Base-by-base conservation (phyloP, 2,329 filamentous ascomycete genomes). In the Phoma sp. region DNA sequence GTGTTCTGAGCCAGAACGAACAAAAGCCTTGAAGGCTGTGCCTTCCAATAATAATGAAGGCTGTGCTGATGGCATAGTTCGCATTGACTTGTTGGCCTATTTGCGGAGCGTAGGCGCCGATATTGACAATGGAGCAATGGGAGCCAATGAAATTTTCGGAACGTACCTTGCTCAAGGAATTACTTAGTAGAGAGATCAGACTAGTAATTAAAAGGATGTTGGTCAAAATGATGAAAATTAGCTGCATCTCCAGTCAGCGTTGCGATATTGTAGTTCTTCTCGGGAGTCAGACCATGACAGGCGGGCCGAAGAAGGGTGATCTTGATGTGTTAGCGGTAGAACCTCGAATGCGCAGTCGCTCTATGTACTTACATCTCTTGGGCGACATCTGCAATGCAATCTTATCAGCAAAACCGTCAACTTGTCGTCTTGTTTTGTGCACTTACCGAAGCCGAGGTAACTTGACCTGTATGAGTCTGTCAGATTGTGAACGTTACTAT, bases 131-230 rank as follows among this genome's bases (percentile, higher is more conserved):
- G 30, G 49, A 55, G 47, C 47, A 56, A 36, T 49, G 50, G 57
- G 36, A 63, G 57, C 66, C 59, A 66, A 65, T 54, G 41, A 49
- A 41, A 60, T 57, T 50, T 47, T 11, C 43, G 52, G 14, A 18
- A 66, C 77, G 71, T 76, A 80, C 83, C 78, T 81, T 83, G 64
- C 78, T 80, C 51, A 92, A 87, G 69, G 86, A 90, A 77, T 91
- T 91, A 66, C 86, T 89, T 53, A 93, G 80, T 77, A 92, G 86
- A 80, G 87, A 88, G 33, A 90, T 92, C 60, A 93, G 77, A 18
- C 88, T 90, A 44, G 90, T 90, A 75, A 91, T 89, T 29, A 95
- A 81, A 7, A 95, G 79, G 64, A 93, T 90, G 53, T 89, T 89
- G 38, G 89, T 91, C 67, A 93, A 79, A 23, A 83, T 89, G 58